Evolutionary conservation across 2,329 filamentous ascomycete species (phyloP), one percentile per base, ranked within the genome.

Genomic region (Cladorrhinum sp.): DNA sequence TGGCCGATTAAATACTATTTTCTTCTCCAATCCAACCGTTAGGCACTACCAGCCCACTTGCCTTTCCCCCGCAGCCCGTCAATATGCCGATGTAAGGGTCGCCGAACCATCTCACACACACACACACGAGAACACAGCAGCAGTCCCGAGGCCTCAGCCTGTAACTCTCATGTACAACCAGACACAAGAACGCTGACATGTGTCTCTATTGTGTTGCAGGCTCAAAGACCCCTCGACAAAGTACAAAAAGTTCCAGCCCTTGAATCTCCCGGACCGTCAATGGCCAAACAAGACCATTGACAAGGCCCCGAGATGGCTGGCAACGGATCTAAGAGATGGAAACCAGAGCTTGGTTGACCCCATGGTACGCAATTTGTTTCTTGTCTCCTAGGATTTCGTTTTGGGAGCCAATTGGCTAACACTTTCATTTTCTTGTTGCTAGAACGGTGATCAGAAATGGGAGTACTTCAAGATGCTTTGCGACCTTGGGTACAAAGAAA

Each of bases 361-460:
- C 65, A 97, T 98, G 93, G 90, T 91, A 80, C 67, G 84, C 71
- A 2, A 22, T 18, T 53, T n/a, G 13, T 13, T 12, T 36, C 48
- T 20, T 6, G 25, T 50, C 20, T 57, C 18, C 41, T n/a, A 4
- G 41, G 20, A 20, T 45, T 9, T 52, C 5, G 29, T 3, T 16
- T 49, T 45, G 57, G 32, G 54, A 32, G 49, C 18, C 59, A 65
- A 58, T 60, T 53, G 62, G 58, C 64, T 69, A 38, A 69, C 59
- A 12, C 25, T 18, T 2, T n/a, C 41, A 41, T 38, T 12, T 27
- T 1, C 20, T 16, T 55, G 6, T 48, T n/a, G 32, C 20, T 69
- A 95, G 91, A 95, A 92, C 72, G 92, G 92, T 67, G 91, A 96
- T 53, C 92, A 97, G 81, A 98, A 98, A 79, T 95, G 90, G 86